Evolutionary conservation across 2,329 filamentous ascomycete species (phyloP).

Genomic region (Cercospora sp.): DNA sequence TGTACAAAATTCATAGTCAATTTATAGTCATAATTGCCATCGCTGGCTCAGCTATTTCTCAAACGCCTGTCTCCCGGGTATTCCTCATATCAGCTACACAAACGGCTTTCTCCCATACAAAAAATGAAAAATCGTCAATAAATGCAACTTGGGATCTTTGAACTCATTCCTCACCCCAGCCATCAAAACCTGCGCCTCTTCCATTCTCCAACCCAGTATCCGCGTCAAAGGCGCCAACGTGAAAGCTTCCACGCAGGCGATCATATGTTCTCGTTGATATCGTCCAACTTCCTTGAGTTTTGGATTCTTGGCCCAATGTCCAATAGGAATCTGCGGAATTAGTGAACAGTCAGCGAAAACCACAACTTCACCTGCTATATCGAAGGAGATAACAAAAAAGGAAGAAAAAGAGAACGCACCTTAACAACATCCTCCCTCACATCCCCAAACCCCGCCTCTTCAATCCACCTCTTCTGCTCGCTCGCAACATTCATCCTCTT

Average conservation of each 20-base stretch:
- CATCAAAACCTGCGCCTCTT: slow-evolving; percentile 24
- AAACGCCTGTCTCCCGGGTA: background rate
- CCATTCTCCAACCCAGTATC: slow-evolving; percentile 41
- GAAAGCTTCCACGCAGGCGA: slow-evolving; percentile 34
- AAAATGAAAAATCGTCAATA: slow-evolving; percentile 21
- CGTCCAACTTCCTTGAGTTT: slow-evolving; percentile 24
- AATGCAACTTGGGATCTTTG: slow-evolving; percentile 20
- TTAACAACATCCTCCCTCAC: slow-evolving; percentile 26
- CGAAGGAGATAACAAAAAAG: too few species aligned
- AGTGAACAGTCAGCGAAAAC: background rate
- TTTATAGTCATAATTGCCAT: background rate
- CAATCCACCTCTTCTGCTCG: slow-evolving; percentile 19
- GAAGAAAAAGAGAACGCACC: background rate
- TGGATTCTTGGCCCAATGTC: slow-evolving; percentile 26
- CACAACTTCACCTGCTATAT: too few species aligned
- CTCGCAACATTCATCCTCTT: slow-evolving; percentile 24
- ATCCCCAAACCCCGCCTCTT: slow-evolving; percentile 23
- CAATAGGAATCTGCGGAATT: slow-evolving; percentile 18
- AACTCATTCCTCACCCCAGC: slow-evolving; percentile 23
- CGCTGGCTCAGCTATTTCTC: background rate
- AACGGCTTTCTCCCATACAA: slow-evolving; percentile 20
- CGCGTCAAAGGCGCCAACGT: slow-evolving; percentile 45
- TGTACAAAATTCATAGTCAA: too few species aligned
- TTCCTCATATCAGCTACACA: background rate
- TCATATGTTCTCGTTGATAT: slow-evolving; percentile 26